These are phyloP conservation scores for Daldinia sp. DNA, from an alignment of 2,329 filamentous ascomycete genomes.

Conservation along the genomic window DNA sequence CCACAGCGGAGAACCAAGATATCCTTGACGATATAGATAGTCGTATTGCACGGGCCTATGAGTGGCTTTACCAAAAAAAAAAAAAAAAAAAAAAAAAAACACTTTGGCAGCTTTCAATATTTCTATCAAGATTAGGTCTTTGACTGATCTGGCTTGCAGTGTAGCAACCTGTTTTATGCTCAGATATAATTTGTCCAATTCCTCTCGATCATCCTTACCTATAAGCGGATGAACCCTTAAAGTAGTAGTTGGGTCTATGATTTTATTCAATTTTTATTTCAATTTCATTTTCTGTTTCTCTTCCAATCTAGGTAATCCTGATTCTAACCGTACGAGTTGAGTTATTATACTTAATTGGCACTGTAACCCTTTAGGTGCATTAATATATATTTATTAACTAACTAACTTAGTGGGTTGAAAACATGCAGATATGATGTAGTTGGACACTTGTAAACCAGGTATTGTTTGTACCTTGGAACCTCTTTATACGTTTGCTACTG, in stretches of 20 bases:
- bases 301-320: no score
- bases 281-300: no score
- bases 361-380: no score
- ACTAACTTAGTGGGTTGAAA: not conserved
- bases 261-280: no score
- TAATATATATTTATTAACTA: not conserved
- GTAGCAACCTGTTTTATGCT: not conserved
- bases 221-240: not conserved
- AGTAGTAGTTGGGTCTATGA: no score
- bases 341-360: no score
- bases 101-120: not conserved
- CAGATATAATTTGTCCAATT: not conserved
- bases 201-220: not conserved
- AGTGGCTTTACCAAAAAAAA: not conserved
- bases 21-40: not conserved
- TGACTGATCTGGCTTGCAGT: conserved; percentile 52
- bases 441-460: not conserved
- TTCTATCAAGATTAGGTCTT: conserved; percentile 49
- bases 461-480: not conserved
- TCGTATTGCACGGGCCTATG: not conserved
- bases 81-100: not conserved
- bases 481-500: not conserved
- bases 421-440: not conserved
- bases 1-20: not conserved
- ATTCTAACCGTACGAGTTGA: no score